A percentile compares a stretch with the other conserved stretches of the same genome.
Conservation (phyloP, 306 rosid genomes). For the Styphnolobium japonicum region DNA sequence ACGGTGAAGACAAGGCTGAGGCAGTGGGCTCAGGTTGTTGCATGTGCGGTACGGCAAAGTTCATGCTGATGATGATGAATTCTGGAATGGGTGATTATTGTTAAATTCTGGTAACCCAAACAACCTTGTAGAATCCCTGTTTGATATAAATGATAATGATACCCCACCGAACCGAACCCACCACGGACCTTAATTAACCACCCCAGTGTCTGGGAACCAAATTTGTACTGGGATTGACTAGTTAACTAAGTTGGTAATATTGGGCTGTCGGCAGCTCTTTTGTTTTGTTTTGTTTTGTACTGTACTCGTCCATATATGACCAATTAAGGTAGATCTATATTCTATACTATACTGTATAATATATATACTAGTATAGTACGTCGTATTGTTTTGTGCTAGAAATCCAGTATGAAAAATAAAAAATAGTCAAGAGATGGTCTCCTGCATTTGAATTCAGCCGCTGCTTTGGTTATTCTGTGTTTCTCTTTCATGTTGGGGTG, state of each 20-base stretch:
- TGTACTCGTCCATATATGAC: neutral
- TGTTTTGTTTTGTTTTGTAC: slow-evolving; percentile 20
- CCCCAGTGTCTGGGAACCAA: slow-evolving; percentile 6
- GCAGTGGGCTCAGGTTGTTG: slow-evolving; percentile 99
- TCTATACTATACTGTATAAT: no score
- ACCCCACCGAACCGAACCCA: slow-evolving; percentile 34
- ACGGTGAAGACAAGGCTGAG: slow-evolving; percentile 76
- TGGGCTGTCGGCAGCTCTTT: slow-evolving; percentile 32
- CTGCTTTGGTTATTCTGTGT: neutral
- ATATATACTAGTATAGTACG: no score
- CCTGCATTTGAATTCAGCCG: slow-evolving; percentile 17
- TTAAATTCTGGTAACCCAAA: slow-evolving; percentile 23
- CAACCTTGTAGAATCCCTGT: neutral
- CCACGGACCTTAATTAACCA: slow-evolving; percentile 25
- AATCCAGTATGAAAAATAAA: slow-evolving; percentile 1
- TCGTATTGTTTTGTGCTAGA: neutral
- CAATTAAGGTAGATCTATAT: slow-evolving; percentile 31
- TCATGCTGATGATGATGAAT: slow-evolving; percentile 15
- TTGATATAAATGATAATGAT: slow-evolving; percentile 27
- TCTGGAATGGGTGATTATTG: neutral
- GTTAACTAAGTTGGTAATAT: neutral
- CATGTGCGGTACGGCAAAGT: slow-evolving; percentile 82
- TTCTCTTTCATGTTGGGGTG: neutral
- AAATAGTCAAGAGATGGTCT: slow-evolving; percentile 19
- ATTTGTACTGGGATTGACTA: no score